These are phyloP conservation scores for Talaromyces proteolyticus DNA, from an alignment of 495 filamentous ascomycete species.

Conservation along the genomic window DNA sequence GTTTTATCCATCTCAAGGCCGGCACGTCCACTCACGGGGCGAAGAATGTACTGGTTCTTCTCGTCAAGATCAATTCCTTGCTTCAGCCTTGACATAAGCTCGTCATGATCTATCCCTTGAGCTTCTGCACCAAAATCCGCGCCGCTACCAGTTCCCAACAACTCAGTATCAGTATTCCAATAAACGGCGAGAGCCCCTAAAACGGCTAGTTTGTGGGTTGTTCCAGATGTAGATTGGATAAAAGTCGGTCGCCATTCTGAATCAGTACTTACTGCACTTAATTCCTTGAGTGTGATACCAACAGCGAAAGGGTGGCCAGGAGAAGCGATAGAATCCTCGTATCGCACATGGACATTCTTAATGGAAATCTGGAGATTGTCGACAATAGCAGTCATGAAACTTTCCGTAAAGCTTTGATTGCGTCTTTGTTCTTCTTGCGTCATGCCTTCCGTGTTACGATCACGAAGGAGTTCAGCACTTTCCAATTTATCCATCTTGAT, in stretches of 20 bases:
- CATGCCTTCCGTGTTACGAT: conserved; percentile 86
- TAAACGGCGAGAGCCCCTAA: conserved; percentile 86
- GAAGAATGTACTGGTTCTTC: conserved; percentile 88
- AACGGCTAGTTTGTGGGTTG: conserved; percentile 87
- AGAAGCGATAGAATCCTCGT: conserved; percentile 94
- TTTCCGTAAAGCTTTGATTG: conserved; percentile 93
- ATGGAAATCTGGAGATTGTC: conserved; percentile 96
- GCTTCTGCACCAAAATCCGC: conserved; percentile 55
- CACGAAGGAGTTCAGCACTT: conserved; percentile 88
- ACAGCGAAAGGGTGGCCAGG: conserved; percentile 92
- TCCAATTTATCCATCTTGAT: conserved; percentile 98
- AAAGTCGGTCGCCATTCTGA: conserved; percentile 90
- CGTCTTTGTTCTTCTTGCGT: conserved; percentile 90
- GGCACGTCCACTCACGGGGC: conserved; percentile 87
- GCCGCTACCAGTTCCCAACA: conserved; percentile 70
- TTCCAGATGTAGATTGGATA: conserved; percentile 74
- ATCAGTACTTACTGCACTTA: conserved; percentile 94
- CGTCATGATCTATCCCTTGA: conserved; percentile 60
- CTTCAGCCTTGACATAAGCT: conserved; percentile 69
- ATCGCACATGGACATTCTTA: conserved; percentile 96
- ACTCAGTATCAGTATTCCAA: conserved; percentile 89
- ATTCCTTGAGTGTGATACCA: conserved; percentile 85
- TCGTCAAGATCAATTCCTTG: conserved; percentile 69
- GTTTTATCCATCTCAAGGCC: conserved; percentile 92
- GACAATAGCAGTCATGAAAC: conserved; percentile 88